phyloP scores from a whole-genome alignment of 441 rosid genomes.

The Breynia disticha region DNA sequence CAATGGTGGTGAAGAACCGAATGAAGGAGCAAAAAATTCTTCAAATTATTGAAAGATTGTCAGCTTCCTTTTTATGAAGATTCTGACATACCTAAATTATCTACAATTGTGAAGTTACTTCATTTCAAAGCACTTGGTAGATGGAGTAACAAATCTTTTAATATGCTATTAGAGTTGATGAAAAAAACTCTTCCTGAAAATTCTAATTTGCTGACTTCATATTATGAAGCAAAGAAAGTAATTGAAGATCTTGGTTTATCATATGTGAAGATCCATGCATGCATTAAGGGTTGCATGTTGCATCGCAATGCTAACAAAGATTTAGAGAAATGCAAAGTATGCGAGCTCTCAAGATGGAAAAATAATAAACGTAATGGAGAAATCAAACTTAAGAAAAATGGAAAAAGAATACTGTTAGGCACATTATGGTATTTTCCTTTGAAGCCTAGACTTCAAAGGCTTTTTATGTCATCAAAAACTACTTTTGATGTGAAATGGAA shows the following conservation, averaged over 20 bases:
- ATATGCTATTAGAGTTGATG: neutral
- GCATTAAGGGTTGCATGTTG: neutral
- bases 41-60: neutral
- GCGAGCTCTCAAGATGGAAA: conserved; percentile 5
- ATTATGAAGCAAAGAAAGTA: neutral
- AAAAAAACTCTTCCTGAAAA: neutral
- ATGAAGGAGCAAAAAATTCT: neutral
- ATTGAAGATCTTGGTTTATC: neutral
- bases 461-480: neutral
- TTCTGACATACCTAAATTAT: neutral
- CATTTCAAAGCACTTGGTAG: neutral
- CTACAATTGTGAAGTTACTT: conserved; percentile 1
- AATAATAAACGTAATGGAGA: neutral
- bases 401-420: neutral
- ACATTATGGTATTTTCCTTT: neutral
- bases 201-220: neutral
- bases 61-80: neutral
- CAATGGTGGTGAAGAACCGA: neutral
- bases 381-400: too few species aligned
- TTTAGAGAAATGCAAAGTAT: neutral
- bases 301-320: neutral
- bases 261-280: neutral
- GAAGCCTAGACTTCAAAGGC: neutral
- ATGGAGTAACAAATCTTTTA: conserved; percentile 7
- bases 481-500: too few species aligned